These are phyloP conservation scores for Schizochytrium sp. DNA, from an alignment of 108 stramenopile genomes.

Conservation along the genomic window DNA sequence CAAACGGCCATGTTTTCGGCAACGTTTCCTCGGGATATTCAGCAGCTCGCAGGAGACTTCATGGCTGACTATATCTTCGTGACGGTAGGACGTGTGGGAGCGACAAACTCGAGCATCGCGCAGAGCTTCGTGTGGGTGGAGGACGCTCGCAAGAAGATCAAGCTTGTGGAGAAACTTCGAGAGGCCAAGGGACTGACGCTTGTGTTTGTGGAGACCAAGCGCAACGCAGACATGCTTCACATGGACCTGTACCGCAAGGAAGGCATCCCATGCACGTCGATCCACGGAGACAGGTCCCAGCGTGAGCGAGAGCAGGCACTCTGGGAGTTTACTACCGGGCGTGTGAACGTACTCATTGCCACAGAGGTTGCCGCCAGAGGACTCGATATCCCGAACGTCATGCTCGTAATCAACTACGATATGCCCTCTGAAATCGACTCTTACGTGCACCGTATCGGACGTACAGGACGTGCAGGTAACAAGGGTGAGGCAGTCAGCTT, in stretches of 20 bases:
- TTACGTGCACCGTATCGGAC: slow-evolving; percentile 83
- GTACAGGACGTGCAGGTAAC: slow-evolving; percentile 82
- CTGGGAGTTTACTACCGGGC: slow-evolving; percentile 73
- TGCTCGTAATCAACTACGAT: slow-evolving; percentile 81
- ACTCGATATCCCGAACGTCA: slow-evolving; percentile 79
- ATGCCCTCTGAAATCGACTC: slow-evolving; percentile 77
- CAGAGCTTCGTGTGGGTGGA: slow-evolving; percentile 88
- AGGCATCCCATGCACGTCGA: slow-evolving; percentile 91
- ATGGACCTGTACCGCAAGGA: slow-evolving; percentile 82
- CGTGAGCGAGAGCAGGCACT: slow-evolving; percentile 80
- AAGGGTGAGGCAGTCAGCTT: slow-evolving; percentile 76
- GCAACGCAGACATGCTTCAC: slow-evolving; percentile 92
- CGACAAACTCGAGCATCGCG: slow-evolving; percentile 40
- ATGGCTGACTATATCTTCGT: slow-evolving; percentile 76
- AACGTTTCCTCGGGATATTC: slow-evolving; percentile 98
- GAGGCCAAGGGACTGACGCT: slow-evolving; percentile 86
- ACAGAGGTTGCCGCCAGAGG: slow-evolving; percentile 82
- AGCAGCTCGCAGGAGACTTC: slow-evolving; percentile 93
- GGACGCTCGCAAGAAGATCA: slow-evolving; percentile 86
- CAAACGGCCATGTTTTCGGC: slow-evolving; percentile 98
- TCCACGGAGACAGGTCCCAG: slow-evolving; percentile 97
- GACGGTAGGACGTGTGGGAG: slow-evolving; percentile 61
- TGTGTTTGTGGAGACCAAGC: slow-evolving; percentile 98
- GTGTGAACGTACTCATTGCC: slow-evolving; percentile 78
- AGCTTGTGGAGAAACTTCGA: slow-evolving; percentile 81